phyloP scores from a whole-genome alignment of 768 basidiomycete genomes.

The Hygrocybe punicea region DNA sequence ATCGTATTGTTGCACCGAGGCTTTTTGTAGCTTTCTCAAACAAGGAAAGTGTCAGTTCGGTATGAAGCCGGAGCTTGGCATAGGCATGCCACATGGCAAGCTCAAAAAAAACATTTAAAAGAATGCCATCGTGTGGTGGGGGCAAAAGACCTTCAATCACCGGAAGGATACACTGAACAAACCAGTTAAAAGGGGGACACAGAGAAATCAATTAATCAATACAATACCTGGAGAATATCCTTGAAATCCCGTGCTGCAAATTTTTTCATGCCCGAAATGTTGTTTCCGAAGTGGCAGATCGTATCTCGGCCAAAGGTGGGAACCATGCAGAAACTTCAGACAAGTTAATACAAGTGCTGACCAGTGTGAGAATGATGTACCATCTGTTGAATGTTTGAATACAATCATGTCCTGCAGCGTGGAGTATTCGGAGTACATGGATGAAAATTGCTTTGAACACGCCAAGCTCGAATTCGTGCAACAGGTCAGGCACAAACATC shows the following conservation, averaged over 20 bases:
- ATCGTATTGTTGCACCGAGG: constrained; percentile 26
- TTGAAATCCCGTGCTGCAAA: constrained; percentile 39
- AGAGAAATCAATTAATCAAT: constrained; percentile 3
- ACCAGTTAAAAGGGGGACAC: constrained; percentile 22
- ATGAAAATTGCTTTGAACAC: constrained; percentile 31
- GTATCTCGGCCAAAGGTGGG: constrained; percentile 30
- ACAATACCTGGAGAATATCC: constrained; percentile 29
- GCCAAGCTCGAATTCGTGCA: constrained; percentile 37
- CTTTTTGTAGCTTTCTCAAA: constrained; percentile 20
- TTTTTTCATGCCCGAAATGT: constrained; percentile 36
- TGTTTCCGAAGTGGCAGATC: constrained; percentile 35
- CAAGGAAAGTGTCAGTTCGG: constrained; percentile 26
- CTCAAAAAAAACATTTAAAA: constrained; percentile 34
- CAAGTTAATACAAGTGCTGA: not conserved
- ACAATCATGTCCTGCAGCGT: constrained; percentile 9
- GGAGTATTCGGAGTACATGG: constrained; percentile 29
- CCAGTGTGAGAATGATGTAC: constrained; percentile 8
- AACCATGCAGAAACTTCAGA: constrained; percentile 22
- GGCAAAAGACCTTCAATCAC: constrained; percentile 37
- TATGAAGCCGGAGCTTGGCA: constrained; percentile 41
- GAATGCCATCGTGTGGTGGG: constrained; percentile 17
- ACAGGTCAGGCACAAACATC: constrained; percentile 26
- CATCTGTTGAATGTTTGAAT: constrained; percentile 19
- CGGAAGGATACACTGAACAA: constrained; percentile 35
- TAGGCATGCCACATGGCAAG: constrained; percentile 37